Conservation (phyloP, 495 filamentous ascomycete species). For the Chlorociboria aeruginascens region DNA sequence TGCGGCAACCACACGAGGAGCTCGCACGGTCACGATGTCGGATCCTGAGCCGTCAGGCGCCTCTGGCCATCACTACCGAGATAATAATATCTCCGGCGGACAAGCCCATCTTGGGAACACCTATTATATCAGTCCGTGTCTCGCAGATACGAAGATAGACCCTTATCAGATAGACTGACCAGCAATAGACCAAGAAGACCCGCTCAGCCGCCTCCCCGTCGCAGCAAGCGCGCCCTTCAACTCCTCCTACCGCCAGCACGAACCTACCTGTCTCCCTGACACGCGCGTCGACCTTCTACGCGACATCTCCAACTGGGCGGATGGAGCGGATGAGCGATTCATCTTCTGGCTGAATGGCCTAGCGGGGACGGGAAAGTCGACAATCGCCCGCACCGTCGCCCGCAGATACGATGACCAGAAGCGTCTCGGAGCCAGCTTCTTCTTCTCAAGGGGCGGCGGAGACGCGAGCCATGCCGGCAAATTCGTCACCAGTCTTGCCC, state of each 20-base stretch:
- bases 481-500: conserved; percentile 4
- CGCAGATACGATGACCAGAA: not conserved
- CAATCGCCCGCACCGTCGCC: not conserved
- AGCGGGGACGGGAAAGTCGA: not conserved
- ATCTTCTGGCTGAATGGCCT: conserved; percentile 24
- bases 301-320: not conserved
- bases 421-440: conserved; percentile 5
- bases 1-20: not conserved
- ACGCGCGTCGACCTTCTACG: conserved; percentile 10
- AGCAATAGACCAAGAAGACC: not conserved
- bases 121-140: not conserved
- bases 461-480: conserved; percentile 3
- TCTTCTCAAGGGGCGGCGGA: conserved; percentile 9
- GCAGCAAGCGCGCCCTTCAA: conserved; percentile 1
- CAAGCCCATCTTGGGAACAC: not conserved
- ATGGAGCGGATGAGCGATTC: not conserved
- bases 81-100: not conserved
- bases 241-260: conserved; percentile 3
- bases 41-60: not conserved
- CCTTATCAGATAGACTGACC: not conserved
- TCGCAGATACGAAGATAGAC: not conserved
- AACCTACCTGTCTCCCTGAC: conserved; percentile 4
- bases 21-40: not conserved
- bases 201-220: not conserved
- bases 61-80: not conserved